Evolutionary conservation across 306 rosid genomes (phyloP), one percentile per base, ranked within the genome.

Genomic region (Glycine tomentella): DNA sequence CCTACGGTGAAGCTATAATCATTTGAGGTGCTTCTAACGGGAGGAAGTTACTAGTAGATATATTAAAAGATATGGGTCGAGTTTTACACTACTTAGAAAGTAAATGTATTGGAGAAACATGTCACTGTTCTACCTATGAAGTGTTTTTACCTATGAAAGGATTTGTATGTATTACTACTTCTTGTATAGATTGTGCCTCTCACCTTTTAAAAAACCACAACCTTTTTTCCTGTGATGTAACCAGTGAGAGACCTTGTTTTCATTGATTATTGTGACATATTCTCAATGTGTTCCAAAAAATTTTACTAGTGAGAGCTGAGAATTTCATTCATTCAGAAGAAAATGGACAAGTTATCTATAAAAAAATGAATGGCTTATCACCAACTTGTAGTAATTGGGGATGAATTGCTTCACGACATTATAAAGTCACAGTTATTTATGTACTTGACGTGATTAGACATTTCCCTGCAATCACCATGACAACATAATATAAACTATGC

Each of bases 141-240:
- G 80, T 86, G 89, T 64, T 80, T 76, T 59, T 86, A 86, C 87
- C 89, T 80, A 52, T 59, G 87, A 80, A 80, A 76, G 62, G 75
- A 86, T 83, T 57, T 80, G 85, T 80, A 42, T 76, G 38, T 57
- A 69, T 52, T 61, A 86, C 69, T 74, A 33, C 33, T 53, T n/a
- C n/a, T n/a, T 74, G 76, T 86, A 53, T 53, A 44, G 82, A 76
- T 55, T 79, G 77, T 62, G 74, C 83, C 42, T 75, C 84, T 57
- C 63, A 80, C 80, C 87, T 75, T 82, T 74, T 53, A 72, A 63
- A n/a, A 62, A 56, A 1, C 31, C 65, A 40, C 53, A 40, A 79
- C 42, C 31, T 25, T 9, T 53, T 75, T 61, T 50, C 74, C 75
- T 80, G 31, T 69, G 72, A 69, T 78, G 81, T 74, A 74, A 82